phyloP scores from a whole-genome alignment of 2,329 filamentous ascomycete genomes.

The Botrytis deweyae region DNA sequence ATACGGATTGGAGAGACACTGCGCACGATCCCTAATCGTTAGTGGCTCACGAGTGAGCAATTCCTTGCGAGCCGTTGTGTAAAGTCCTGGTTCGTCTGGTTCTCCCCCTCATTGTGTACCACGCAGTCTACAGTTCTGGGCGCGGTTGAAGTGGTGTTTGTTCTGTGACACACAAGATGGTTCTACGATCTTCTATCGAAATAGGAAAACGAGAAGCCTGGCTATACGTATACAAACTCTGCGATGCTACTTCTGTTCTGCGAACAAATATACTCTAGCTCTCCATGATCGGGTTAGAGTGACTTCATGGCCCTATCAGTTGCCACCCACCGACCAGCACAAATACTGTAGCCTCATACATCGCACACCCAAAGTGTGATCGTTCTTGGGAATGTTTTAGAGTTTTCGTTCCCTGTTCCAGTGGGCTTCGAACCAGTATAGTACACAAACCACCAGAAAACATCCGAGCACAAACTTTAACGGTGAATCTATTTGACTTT shows the following conservation, averaged over 20 bases:
- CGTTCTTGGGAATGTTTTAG: neutral
- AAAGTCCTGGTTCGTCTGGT: neutral
- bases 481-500: conserved; percentile 11
- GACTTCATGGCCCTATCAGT: neutral
- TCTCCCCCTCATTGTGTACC: neutral
- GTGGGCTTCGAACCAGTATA: neutral
- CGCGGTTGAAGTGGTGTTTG: neutral
- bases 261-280: neutral
- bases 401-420: neutral
- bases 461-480: conserved; percentile 6
- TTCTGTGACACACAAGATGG: too few relatives aligned
- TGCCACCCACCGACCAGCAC: neutral
- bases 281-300: neutral
- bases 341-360: neutral
- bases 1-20: neutral
- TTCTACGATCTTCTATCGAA: neutral
- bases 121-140: neutral
- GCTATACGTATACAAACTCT: neutral
- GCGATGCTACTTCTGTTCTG: neutral
- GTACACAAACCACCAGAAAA: neutral
- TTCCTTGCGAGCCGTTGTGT: neutral
- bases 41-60: neutral
- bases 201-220: too few relatives aligned
- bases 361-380: neutral
- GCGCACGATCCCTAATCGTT: neutral